A percentile compares a stretch with the other conserved stretches of the same genome.
Conservation (phyloP, 1,284 basidiomycete genomes). For the Anthracocystis walkeri region DNA sequence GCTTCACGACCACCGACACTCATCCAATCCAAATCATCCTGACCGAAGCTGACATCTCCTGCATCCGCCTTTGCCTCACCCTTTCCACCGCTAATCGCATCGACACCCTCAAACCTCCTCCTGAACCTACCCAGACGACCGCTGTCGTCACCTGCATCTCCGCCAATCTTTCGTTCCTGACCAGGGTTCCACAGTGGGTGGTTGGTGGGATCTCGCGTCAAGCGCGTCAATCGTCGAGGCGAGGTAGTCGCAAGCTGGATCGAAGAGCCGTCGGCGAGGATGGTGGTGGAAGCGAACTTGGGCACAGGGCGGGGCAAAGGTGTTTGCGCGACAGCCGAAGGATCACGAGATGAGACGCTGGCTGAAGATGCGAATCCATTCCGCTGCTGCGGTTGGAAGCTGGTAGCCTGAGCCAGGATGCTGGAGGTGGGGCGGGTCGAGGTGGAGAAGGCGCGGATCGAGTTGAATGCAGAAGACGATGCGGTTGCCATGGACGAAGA, state of each 20-base stretch:
- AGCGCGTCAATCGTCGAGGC: slow-evolving; percentile 53
- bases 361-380: slow-evolving; percentile 34
- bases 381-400: slow-evolving; percentile 30
- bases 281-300: slow-evolving; percentile 58
- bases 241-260: slow-evolving; percentile 66
- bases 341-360: slow-evolving; percentile 23
- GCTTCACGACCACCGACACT: slow-evolving; percentile 67
- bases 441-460: slow-evolving; percentile 41
- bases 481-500: slow-evolving; percentile 36
- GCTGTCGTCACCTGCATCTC: slow-evolving; percentile 62
- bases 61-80: slow-evolving; percentile 19
- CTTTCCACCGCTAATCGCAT: slow-evolving; percentile 18
- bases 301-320: slow-evolving; percentile 64
- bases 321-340: slow-evolving; percentile 22
- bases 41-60: slow-evolving; percentile 57
- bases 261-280: slow-evolving; percentile 68
- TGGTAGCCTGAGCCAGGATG: slow-evolving; percentile 22
- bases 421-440: slow-evolving; percentile 12
- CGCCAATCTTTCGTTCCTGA: slow-evolving; percentile 54
- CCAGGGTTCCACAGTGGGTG: slow-evolving; percentile 68
- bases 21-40: slow-evolving; percentile 68
- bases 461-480: slow-evolving; percentile 32
- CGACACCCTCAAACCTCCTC: slow-evolving; percentile 59
- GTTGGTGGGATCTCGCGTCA: slow-evolving; percentile 66
- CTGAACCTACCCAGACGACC: slow-evolving; percentile 66